phyloP scores from a whole-genome alignment of 768 basidiomycete genomes.

The Auricularia heimuer region DNA sequence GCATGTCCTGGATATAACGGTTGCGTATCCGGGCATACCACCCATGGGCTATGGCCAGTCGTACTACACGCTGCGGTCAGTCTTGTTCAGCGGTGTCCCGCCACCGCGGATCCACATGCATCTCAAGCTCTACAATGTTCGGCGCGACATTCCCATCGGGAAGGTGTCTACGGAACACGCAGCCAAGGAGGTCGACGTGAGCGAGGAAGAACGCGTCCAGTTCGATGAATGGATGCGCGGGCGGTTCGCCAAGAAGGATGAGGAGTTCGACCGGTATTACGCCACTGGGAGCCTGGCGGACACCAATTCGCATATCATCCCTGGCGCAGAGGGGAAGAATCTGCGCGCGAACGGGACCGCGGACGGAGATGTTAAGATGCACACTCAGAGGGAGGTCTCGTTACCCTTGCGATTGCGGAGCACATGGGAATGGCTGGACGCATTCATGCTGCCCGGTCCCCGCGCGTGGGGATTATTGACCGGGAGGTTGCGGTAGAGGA shows the following conservation, averaged over 20 bases:
- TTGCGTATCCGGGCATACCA: conserved; percentile 88
- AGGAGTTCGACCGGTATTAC: conserved; percentile 57
- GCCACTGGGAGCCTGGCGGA: conserved; percentile 37
- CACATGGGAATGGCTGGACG: conserved; percentile 48
- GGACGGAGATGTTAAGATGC: neutral
- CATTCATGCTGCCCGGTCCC: conserved; percentile 56
- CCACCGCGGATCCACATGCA: conserved; percentile 87
- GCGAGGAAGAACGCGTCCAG: conserved; percentile 43
- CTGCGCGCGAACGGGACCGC: neutral
- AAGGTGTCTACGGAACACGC: conserved; percentile 35
- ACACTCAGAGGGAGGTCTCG: neutral
- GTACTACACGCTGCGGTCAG: conserved; percentile 82
- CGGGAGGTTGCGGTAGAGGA: conserved; percentile 15
- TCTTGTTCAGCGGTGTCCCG: conserved; percentile 70
- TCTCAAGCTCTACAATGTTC: conserved; percentile 66
- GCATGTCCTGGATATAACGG: conserved; percentile 80
- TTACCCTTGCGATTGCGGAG: conserved; percentile 52
- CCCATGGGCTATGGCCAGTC: conserved; percentile 73
- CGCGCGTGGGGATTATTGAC: conserved; percentile 47
- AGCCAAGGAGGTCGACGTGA: conserved; percentile 32
- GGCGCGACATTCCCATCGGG: conserved; percentile 59
- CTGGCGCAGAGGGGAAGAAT: neutral
- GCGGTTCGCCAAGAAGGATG: conserved; percentile 82
- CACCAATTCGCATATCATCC: neutral
- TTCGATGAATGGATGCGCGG: conserved; percentile 82